These are phyloP conservation scores for Eragrostis curvula DNA, from an alignment of 176 grass and related monocot genomes.

Conservation along the genomic window DNA sequence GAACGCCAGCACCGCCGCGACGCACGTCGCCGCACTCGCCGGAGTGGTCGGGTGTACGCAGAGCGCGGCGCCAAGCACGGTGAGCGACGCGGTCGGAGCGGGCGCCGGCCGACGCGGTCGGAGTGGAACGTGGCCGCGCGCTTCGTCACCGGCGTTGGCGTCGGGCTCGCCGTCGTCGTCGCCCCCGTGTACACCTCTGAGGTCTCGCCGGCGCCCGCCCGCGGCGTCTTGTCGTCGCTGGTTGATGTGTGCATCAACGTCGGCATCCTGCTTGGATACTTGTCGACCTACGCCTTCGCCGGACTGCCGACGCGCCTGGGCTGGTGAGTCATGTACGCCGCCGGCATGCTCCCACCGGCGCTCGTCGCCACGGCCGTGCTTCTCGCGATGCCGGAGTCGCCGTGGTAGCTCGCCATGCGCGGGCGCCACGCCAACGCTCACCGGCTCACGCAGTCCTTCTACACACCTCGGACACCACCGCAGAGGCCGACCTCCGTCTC, in stretches of 20 bases:
- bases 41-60: not conserved
- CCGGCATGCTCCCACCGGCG: conserved; percentile 1
- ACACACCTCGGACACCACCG: not conserved
- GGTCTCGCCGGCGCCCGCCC: too few relatives aligned
- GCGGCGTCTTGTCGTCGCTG: too few relatives aligned
- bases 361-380: conserved; percentile 31
- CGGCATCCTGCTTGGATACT: too few relatives aligned
- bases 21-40: not conserved
- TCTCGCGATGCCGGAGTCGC: too few relatives aligned
- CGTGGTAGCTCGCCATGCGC: conserved; percentile 68
- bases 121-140: too few relatives aligned
- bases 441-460: conserved; percentile 44
- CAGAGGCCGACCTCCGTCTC: too few relatives aligned
- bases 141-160: too few relatives aligned
- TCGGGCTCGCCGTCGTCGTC: too few relatives aligned
- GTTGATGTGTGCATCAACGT: too few relatives aligned
- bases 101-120: too few relatives aligned
- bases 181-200: conserved; percentile 52
- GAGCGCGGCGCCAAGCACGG: conserved; percentile 13
- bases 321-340: not conserved
- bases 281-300: too few relatives aligned
- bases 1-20: conserved; percentile 25
- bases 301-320: too few relatives aligned
- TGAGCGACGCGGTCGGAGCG: not conserved
- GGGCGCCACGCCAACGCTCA: conserved; percentile 39